Base-by-base conservation (phyloP, 2,329 filamentous ascomycete species). In the Trichoderma atroviride region DNA sequence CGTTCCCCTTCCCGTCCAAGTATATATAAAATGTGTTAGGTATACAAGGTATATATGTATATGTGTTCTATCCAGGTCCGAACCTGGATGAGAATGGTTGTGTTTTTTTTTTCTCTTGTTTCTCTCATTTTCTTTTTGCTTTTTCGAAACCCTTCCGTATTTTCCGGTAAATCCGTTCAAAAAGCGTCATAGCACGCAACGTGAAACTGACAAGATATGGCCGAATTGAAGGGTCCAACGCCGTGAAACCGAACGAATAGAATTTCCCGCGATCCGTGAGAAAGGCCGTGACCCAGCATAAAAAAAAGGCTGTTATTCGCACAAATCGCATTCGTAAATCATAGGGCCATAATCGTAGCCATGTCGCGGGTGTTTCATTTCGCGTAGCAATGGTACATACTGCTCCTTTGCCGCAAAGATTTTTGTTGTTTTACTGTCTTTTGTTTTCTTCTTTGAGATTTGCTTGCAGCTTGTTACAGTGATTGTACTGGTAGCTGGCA, bases 1-100 rank as follows among this genome's bases (percentile, higher is more conserved):
- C 64, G 4, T 37, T 63, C n/a, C 55, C 57, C 65, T 53, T 40
- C 64, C 64, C 27, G 50, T 43, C 64, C 40, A 67, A 62, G 58
- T 70, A 67, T 70, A 70, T 70, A 70, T 70, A 70, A 50, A 53
- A 40, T 60, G 40, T 52, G 47, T 50, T 71, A 67, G 55, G 70
- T 59, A 70, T 70, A 71, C 56, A 72, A 72, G 47, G 57, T 70
- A 71, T 64, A 61, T 60, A 53, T 60, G 50, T 63, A 40, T 60
- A 50, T 29, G 35, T 55, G 31, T 27, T 50, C 43, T 60, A 35
- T 59, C 55, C 40, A 50, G 64, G 40, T 52, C 31, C n/a, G 53
- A 58, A 56, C 63, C 53, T 56, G 22, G 29, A 4, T 47, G 22
- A 50, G 2, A 16, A 29, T 67, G 55, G 19, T 24, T 33, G 33